Base-by-base conservation (phyloP, 1,284 basidiomycete genomes). In the Apiotrichum mycotoxinovorans region DNA sequence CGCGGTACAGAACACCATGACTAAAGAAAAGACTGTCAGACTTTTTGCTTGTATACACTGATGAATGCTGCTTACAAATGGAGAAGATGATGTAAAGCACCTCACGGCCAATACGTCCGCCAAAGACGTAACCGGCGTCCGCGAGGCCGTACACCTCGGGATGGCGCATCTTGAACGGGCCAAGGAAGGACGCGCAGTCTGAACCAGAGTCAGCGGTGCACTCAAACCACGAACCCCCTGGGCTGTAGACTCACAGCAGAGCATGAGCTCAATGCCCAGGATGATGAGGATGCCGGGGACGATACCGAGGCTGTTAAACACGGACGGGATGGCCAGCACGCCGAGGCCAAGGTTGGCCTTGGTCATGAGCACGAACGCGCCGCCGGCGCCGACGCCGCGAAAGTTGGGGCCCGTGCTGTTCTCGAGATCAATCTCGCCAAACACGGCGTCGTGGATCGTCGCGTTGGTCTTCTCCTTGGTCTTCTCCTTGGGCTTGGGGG, bases 281-380 rank as follows among this genome's bases (percentile, higher is more conserved):
- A 75, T 56, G 48, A 66, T 42, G 20, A 73, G 51, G 34, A 68
- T 54, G 14, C 72, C 72, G 1, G 72, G 71, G 3, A 70, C 67
- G 25, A 66, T 60, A 7, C 71, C 69, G 26, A 69, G 58, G 0
- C 64, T 61, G 37, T 63, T 35, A 20, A 73, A 63, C 3, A 72
- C 67, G 9, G 63, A 44, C 4, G 71, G 71, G 45, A 72, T 68
- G 3, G 65, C 62, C 18, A 71, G 56, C 0, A 72, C 68, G 46
- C 69, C 70, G 20, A 72, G 58, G 22, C 67, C 71, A 38, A 74
- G 66, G 58, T 70, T 68, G 18, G 65, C 62, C 57, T 66, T 60
- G 35, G 68, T 61, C 56, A 61, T 61, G 35, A 71, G 61, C 12
- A 65, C 64, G 27, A 61, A 61, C 2, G 59, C 46, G 40, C 53